Base-by-base conservation (phyloP, 2,329 filamentous ascomycete genomes). In the Clonostachys chloroleuca region DNA sequence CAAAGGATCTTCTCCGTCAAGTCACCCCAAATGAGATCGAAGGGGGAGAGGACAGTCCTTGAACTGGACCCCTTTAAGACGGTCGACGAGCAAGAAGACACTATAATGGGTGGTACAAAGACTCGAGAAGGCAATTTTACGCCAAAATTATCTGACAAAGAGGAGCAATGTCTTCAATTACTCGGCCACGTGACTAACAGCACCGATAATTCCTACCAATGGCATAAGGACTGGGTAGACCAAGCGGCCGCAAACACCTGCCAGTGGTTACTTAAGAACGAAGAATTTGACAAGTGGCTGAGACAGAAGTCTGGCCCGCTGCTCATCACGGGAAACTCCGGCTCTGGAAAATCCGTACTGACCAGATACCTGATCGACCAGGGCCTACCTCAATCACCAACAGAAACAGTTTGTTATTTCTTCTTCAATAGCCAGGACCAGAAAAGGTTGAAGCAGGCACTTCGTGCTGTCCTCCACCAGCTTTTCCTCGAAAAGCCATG, bases 401-500 rank as follows among this genome's bases (percentile, higher is more conserved):
- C 24, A 4, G 41, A 55, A 1, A 59, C 56, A 1, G 56, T 68
- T 4, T 70, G 66, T 51, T 73, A 72, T 54, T 73, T 69, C 48
- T 73, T 73, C 48, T 72, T 72, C 53, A 70, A 70, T 48, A 63
- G 67, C 40, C 49, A 62, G 46, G 57, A 62, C 34, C 67, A 70
- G 40, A 60, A 67, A 34, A 67, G 52, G 2, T 45, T 59, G 30
- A 34, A 49, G 1, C 61, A 65, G 51, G 66, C 65, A 1, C 55
- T 72, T n/a, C 70, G 66, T 42, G 66, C 67, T 1, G 7, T 72
- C 9, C 54, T 73, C 5, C 67, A 70, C 43, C 65, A 72, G 43
- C 54, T 72, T 1, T 66, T 70, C 46, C 51, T 47, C 4, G 50
- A 62, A 6, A 58, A 58, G 6, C 60, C 58, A 1, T 44, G 8